Base-by-base conservation (phyloP, 2,329 filamentous ascomycete species). In the Fusarium phyllophilum region DNA sequence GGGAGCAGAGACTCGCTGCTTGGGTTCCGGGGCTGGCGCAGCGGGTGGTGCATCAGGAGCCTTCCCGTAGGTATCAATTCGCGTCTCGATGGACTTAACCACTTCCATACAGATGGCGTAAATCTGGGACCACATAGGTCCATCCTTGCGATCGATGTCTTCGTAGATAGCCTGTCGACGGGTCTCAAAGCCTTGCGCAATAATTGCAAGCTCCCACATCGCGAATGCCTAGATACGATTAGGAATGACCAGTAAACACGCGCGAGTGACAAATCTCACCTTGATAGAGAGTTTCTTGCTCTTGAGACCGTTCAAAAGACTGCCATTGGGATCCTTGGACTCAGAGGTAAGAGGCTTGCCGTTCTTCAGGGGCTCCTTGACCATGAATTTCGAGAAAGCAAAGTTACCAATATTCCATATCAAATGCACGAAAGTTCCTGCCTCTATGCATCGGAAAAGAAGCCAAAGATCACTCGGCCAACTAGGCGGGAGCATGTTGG, bases 301-400 rank as follows among this genome's bases (percentile, higher is more conserved):
- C 80, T 92, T 95, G 51, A 98, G 82, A 0, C 96, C 96, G 64
- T 91, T 94, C 55, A 98, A 82, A 34, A 98, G 86, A 79, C 94
- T 97, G 41, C 94, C 95, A 78, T 97, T 98, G 2, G 96, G 94
- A 81, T 98, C 95, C 79, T 94, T 96, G 22, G 94, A 94, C 75
- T 96, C 93, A 24, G 89, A 89, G 1, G 94, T 97, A 63, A 98
- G 88, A 8, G 95, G 95, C 77, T 92, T 89, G n/a, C 89, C 92
- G 75, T 93, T 93, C 85, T 97, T 97, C 61, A 97, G 81, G 2
- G 96, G 96, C 76, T 93, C 90, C 80, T 93, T 92, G 33, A 91
- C 90, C 78, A 97, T 89, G 81, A 94, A 95, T n/a, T 91, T 83
- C 10, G 92, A 92, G 80, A 98, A 97, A 33, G 93, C 89, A 34